phyloP scores from a whole-genome alignment of 108 stramenopile genomes.

The Cylindrotheca closterium region DNA sequence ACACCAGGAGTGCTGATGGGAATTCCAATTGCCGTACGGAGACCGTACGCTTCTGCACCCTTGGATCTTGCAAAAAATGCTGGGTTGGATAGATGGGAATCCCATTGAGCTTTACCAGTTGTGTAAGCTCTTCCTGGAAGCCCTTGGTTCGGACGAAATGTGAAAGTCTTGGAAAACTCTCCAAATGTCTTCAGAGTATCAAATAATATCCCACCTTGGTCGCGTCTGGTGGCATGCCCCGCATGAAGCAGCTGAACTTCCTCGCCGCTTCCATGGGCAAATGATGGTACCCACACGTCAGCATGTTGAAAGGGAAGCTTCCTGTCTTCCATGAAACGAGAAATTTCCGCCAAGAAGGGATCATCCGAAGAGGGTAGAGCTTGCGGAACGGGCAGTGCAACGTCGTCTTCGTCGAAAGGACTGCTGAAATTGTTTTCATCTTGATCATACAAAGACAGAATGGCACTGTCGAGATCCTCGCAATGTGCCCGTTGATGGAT shows the following conservation, averaged over 20 bases:
- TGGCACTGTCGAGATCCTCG: neutral
- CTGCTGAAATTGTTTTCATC: neutral
- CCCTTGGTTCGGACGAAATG: constrained; percentile 53
- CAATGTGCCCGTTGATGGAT: neutral
- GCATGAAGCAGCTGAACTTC: constrained; percentile 36
- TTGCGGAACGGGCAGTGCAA: neutral
- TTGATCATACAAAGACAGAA: neutral
- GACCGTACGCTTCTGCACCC: constrained; percentile 59
- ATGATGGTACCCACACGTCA: constrained; percentile 62
- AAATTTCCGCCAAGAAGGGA: constrained; percentile 43
- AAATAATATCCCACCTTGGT: constrained; percentile 13
- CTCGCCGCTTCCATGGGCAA: constrained; percentile 1
- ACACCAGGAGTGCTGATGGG: constrained; percentile 42
- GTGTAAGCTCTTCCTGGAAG: constrained; percentile 65
- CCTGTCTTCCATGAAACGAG: constrained; percentile 25
- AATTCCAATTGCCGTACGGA: constrained; percentile 53
- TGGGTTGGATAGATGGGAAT: constrained; percentile 34
- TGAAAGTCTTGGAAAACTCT: constrained; percentile 54
- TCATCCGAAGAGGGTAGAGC: neutral
- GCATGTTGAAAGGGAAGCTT: constrained; percentile 52
- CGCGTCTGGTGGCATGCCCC: constrained; percentile 25
- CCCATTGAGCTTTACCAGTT: constrained; percentile 43
- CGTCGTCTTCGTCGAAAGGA: neutral
- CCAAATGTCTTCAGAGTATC: constrained; percentile 51
- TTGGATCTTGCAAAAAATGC: constrained; percentile 58